Evolutionary conservation across 75 land plant species (phyloP), one percentile per base, ranked within the genome.

Genomic region (Cunninghamia lanceolata): DNA sequence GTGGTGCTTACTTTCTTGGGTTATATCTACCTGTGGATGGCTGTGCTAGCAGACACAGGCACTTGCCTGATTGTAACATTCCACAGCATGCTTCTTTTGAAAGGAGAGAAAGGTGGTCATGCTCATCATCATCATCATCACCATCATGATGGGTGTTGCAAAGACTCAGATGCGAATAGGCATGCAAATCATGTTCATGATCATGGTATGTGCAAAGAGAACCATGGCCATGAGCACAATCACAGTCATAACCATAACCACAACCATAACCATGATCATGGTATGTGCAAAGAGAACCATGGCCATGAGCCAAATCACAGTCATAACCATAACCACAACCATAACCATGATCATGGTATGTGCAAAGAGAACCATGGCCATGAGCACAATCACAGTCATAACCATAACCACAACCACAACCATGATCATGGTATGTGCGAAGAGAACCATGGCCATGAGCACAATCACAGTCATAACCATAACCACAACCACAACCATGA

Each of bases 31-130:
- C 90, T 97, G 30, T 97, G 98, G 98, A 93, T 93, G 2, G 99
- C 99, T 0, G 95, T 97, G 32, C 85, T 96, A 19, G 91, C 94
- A 42, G 99, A 97, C 84, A 98, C 96, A 1, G 98, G 98, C 13
- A 96, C 99, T 9, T 94, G 98, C 52, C 79, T 97, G 71, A 56
- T 94, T 11, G 99, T 97, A 45, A 97, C 92, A 36, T 88, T 94
- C 80, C 96, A 97, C 86, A 94, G 98, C 82, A 96, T 94, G 96
- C 68, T 88, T 17, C 86, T 97, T 35, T 53, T 83, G 63, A 50
- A 19, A 52, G 38, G 38, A 50, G 28, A 35, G 30, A 32, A 17
- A 30, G 15, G 3, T 0, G 16, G 25, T 38, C 36, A 83, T 36
- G 32, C 32, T 50, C 75, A 73, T 34, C 34, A 73, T 28, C 21